These are phyloP conservation scores for Oenanthe javanica DNA, from an alignment of 140 eudicot species.

Conservation along the genomic window DNA sequence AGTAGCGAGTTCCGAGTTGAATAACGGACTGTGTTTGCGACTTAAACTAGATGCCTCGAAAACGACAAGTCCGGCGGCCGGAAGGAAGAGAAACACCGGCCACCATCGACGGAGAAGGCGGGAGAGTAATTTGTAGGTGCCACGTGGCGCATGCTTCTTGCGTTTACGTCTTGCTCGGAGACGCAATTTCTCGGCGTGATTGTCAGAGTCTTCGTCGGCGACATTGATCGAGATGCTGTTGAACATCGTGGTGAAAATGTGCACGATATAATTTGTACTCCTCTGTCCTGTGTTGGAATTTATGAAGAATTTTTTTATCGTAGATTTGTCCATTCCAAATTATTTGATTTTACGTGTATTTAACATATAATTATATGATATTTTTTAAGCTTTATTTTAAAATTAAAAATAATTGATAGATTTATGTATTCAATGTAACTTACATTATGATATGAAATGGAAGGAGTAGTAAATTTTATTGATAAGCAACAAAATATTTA, in stretches of 20 bases:
- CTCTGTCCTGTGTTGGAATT: no score
- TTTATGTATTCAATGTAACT: no score
- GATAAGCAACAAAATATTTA: no score
- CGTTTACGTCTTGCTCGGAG: constrained; percentile 59
- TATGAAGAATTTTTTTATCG: no score
- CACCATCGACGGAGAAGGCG: constrained; percentile 52
- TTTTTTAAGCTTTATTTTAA: no score
- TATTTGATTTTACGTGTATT: no score
- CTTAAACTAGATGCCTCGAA: constrained; percentile 51
- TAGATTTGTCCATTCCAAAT: no score
- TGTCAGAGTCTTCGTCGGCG: constrained; percentile 65
- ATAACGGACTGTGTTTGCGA: constrained; percentile 18
- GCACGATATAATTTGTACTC: no score
- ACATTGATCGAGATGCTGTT: constrained; percentile 47
- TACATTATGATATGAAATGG: no score
- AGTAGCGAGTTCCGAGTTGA: constrained; percentile 11
- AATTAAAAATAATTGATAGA: no score
- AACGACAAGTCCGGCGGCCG: constrained; percentile 39
- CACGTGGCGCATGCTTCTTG: constrained; percentile 47
- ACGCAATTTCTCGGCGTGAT: constrained; percentile 35
- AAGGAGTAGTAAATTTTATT: no score
- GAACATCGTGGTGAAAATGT: constrained; percentile 9
- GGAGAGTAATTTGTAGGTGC: constrained; percentile 38
- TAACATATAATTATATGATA: no score
- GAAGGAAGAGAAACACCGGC: constrained; percentile 49